Evolutionary conservation across 257 asterid species (phyloP), one percentile per base, ranked within the genome.

Genomic region (Ehretia macrophylla): DNA sequence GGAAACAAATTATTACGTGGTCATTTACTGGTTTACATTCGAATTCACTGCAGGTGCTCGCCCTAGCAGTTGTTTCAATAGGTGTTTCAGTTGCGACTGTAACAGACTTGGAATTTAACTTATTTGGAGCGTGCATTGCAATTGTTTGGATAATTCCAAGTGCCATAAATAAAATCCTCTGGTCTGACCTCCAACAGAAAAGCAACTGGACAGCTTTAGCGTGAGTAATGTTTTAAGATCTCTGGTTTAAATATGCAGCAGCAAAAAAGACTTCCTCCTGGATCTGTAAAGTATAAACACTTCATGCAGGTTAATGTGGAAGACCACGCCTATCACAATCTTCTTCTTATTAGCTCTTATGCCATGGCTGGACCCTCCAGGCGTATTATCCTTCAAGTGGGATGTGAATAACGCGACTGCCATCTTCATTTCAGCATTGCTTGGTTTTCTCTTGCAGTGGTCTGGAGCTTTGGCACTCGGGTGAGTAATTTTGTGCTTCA

Each of bases 381-480:
- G 96, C 3, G 85, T 79, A 8, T 32, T 83, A 55, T 71, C 83
- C 8, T 90, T 90, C 76, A 59, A 78, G 44, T 87, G 95, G 95
- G 68, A 83, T 54, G 53, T 27, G 58, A 60, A 76, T 14, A 90
- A 79, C 56, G 47, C 59, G 8, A 40, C 76, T 39, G 93, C 90
- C 9, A 68, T 90, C 54, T 77, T 86, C 14, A 46, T 73, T 49
- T 90, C 97, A 23, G 97, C 95, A 48, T 68, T 81, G 68, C 93
- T 90, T 14, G 97, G 97, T 13, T 90, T 90, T 65, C 88, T 90
- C 63, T 63, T 90, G 75, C 97, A 90, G 66, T 87, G 90, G 93
- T 90, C 97, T 8, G 97, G 97, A 56, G 97, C 97, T 68, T 80
- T 90, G 49, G 97, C 96, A 21, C 96, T 90, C 9, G 96, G 97